A percentile compares a stretch with the other conserved stretches of the same genome.
Evolutionary conservation across 768 basidiomycete genomes (phyloP).

Genomic region (Boletales sp.): DNA sequence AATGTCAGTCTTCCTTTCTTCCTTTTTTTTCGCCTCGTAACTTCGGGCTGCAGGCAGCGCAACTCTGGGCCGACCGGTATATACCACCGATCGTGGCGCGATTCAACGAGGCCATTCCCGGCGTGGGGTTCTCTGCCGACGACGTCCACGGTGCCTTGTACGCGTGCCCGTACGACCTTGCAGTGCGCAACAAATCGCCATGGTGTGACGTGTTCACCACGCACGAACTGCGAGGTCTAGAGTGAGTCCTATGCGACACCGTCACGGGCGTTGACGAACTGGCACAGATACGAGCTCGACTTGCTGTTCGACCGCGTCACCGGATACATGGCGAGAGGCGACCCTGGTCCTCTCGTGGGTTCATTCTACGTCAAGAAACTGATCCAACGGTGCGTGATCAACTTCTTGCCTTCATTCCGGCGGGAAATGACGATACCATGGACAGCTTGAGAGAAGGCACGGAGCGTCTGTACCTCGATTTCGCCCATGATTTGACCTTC

Average conservation of each 20-base stretch:
- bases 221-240: slow-evolving; percentile 33
- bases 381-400: slow-evolving; percentile 31
- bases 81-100: slow-evolving; percentile 35
- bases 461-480: slow-evolving; percentile 36
- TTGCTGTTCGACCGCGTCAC: slow-evolving; percentile 32
- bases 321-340: slow-evolving; percentile 24
- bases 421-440: neutral
- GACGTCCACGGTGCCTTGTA: slow-evolving; percentile 39
- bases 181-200: slow-evolving; percentile 32
- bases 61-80: slow-evolving; percentile 34
- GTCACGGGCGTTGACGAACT: neutral
- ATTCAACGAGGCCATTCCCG: slow-evolving; percentile 34
- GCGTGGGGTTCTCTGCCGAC: slow-evolving; percentile 26
- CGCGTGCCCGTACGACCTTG: slow-evolving; percentile 41
- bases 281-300: slow-evolving; percentile 35
- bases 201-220: slow-evolving; percentile 39
- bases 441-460: neutral
- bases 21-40: neutral
- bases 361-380: slow-evolving; percentile 37
- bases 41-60: neutral
- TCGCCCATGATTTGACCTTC: slow-evolving; percentile 39
- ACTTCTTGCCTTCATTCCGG: too few species aligned
- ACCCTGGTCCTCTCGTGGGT: slow-evolving; percentile 34
- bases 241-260: slow-evolving; percentile 23
- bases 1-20: neutral